phyloP scores from a whole-genome alignment of 2,329 filamentous ascomycete species.

The Sporothrix sp. region DNA sequence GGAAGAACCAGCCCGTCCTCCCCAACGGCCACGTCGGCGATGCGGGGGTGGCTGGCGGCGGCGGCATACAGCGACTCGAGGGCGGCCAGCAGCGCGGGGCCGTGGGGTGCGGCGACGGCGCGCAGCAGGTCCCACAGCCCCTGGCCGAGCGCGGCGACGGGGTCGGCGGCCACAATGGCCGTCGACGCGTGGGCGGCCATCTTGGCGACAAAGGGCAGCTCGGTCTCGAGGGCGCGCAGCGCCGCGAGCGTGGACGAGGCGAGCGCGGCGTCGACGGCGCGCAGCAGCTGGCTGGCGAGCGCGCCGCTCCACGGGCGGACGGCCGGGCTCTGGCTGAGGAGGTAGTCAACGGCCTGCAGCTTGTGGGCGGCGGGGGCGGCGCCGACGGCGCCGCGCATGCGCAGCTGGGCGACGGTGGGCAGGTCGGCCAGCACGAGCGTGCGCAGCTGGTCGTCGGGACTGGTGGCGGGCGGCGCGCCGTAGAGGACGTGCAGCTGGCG shows the following conservation, averaged over 20 bases:
- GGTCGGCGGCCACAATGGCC: conserved; percentile 39
- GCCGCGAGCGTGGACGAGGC: conserved; percentile 48
- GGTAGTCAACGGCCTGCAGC: conserved; percentile 39
- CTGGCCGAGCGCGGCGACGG: conserved; percentile 38
- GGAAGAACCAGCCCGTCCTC: conserved; percentile 6
- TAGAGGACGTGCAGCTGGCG: conserved; percentile 42
- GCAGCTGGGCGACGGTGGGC: conserved; percentile 35
- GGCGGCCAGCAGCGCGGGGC: not conserved
- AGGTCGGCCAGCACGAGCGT: conserved; percentile 37
- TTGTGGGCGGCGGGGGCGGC: conserved; percentile 30
- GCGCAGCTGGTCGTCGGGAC: conserved; percentile 8
- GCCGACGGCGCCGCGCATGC: conserved; percentile 28
- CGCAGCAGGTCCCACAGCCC: conserved; percentile 38
- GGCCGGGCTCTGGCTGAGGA: conserved; percentile 28
- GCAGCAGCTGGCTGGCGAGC: conserved; percentile 43
- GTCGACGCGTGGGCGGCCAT: conserved; percentile 41
- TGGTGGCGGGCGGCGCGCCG: conserved; percentile 7
- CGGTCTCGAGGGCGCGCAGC: conserved; percentile 53
- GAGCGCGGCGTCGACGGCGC: conserved; percentile 41
- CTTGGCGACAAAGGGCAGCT: conserved; percentile 51
- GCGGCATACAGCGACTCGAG: conserved; percentile 22
- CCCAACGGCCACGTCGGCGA: not conserved
- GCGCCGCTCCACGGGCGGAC: conserved; percentile 37
- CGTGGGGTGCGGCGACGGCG: conserved; percentile 32
- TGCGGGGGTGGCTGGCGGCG: conserved; percentile 8